These are phyloP conservation scores for Thymus mandschuricus DNA, from an alignment of 257 asterid genomes.

Conservation along the genomic window DNA sequence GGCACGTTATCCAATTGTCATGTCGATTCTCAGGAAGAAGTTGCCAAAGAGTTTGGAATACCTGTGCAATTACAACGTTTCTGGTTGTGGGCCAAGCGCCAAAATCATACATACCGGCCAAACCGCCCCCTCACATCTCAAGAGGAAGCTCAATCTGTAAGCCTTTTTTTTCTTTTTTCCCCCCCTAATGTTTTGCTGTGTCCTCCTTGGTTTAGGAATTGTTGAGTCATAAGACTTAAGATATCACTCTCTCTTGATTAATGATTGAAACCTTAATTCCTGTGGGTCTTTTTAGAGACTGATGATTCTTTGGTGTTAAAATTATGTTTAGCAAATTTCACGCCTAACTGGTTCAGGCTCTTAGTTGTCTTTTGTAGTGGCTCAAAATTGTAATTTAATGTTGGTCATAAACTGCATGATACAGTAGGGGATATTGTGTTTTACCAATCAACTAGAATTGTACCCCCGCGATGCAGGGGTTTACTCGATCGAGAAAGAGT, in stretches of 20 bases:
- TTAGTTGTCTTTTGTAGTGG: not conserved
- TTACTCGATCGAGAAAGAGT: no score
- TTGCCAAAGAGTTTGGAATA: constrained; percentile 78
- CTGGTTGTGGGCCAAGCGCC: constrained; percentile 95
- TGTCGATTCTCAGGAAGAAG: constrained; percentile 66
- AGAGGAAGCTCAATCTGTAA: constrained; percentile 81
- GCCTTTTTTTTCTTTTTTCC: constrained; percentile 27
- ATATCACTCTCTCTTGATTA: not conserved
- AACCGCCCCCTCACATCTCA: constrained; percentile 72
- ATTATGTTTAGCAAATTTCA: not conserved
- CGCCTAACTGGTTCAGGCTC: not conserved
- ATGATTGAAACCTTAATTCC: not conserved
- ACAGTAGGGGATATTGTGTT: not conserved
- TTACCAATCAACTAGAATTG: not conserved
- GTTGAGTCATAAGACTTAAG: not conserved
- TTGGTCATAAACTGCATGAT: not conserved
- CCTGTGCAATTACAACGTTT: constrained; percentile 81
- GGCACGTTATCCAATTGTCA: constrained; percentile 24
- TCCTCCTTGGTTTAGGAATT: not conserved
- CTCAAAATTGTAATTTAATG: not conserved
- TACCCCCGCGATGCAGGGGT: no score
- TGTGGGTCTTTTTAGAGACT: not conserved
- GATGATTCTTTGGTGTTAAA: not conserved
- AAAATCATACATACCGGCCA: constrained; percentile 88
- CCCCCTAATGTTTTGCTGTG: constrained; percentile 2